phyloP scores from a whole-genome alignment of 176 grass and related monocot species.

The Urochloa ruziziensis region DNA sequence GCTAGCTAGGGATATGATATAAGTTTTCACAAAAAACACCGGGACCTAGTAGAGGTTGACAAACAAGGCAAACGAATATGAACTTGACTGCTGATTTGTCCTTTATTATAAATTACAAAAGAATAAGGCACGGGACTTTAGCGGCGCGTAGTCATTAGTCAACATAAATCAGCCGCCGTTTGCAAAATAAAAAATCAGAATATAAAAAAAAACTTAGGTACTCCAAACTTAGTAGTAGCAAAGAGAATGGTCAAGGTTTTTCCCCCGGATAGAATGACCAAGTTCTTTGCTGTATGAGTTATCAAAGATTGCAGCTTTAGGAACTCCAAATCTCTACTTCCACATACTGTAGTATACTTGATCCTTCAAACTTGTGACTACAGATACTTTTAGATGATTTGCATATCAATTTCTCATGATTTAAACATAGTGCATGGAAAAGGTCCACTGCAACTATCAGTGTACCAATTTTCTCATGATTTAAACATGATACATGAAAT shows the following conservation, averaged over 20 bases:
- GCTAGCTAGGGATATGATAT: neutral
- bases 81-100: neutral
- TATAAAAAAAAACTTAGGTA: neutral
- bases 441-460: too few species aligned
- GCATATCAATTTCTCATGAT: neutral
- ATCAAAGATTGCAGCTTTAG: neutral
- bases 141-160: neutral
- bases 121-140: neutral
- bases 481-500: too few species aligned
- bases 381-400: neutral
- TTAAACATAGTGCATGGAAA: neutral
- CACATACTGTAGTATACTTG: neutral
- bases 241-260: too few species aligned
- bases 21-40: neutral
- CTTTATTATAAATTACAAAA: neutral
- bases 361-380: neutral
- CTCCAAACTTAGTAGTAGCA: too few species aligned
- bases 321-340: neutral
- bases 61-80: neutral
- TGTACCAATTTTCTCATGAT: neutral
- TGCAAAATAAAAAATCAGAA: neutral
- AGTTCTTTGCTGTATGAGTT: neutral
- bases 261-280: neutral
- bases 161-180: neutral
- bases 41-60: neutral